Evolutionary conservation across 768 basidiomycete species (phyloP), one percentile per base, ranked within the genome.

Genomic region (Russula abietina): DNA sequence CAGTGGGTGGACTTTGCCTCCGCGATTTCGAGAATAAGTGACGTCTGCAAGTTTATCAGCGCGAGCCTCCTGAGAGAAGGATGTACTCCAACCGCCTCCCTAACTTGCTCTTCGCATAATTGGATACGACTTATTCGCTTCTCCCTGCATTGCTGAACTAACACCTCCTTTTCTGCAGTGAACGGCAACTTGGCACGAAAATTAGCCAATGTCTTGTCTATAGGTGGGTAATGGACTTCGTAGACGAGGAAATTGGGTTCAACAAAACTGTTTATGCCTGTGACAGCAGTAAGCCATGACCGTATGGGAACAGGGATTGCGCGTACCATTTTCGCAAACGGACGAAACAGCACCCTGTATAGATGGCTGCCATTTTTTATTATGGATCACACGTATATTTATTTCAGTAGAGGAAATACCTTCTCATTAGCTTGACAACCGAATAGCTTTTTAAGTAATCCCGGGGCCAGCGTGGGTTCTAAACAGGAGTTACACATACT

Each of bases 371-470:
- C 68, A 38, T 45, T 22, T 16, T 45, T 36, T 53, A 24, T 57
- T 48, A 28, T 19, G 43, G 56, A 22, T 22, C 11, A 16, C 17
- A 2, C 12, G 2, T 0, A 1, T 4, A 14, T 59, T 38, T 17
- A 2, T 3, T 45, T 55, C 52, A 28, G 32, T 28, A 36, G 41
- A 24, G 22, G 28, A 41, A 60, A 22, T 45, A 85, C 88, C 80
- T 93, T 93, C 74, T 93, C 91, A 68, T 94, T 90, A 60, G 88
- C 83, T 70, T 92, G 89, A 64, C 88, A 91, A 2, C 71, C 77
- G 62, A 96, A 85, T 0, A 94, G 71, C 19, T 77, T 79, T 68
- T 80, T 74, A 4, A 89, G 69, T 26, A 91, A 76, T n/a, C 78
- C 76, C 1, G 83, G 76, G 1, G 83, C 79, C 41, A 88, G 74